A percentile compares a stretch with the other conserved stretches of the same genome.
Conservation (phyloP, 768 basidiomycete species). For the Pulveroboletus frians region DNA sequence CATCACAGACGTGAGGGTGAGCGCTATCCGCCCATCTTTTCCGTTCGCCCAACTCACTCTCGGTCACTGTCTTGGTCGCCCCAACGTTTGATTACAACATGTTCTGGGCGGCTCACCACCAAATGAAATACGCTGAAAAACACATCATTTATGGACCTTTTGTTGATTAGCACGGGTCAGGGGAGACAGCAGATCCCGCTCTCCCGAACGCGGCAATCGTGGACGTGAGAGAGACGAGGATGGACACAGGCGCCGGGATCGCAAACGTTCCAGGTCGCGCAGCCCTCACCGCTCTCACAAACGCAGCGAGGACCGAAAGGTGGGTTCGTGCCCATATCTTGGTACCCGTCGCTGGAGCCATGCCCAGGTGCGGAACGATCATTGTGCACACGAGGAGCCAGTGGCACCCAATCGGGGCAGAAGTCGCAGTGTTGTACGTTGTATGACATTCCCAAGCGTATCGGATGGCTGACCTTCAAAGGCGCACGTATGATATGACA, state of each 20-base stretch:
- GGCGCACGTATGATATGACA: constrained; percentile 17
- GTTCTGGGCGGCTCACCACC: constrained; percentile 14
- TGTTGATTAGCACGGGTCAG: constrained; percentile 15
- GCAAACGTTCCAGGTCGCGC: constrained; percentile 22
- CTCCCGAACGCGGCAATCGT: constrained; percentile 13
- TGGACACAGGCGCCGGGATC: constrained; percentile 3
- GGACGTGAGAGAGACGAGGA: constrained; percentile 10
- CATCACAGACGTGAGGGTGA: constrained; percentile 22
- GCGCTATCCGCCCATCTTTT: constrained; percentile 2
- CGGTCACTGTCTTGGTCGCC: constrained; percentile 23
- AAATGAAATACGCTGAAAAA: not conserved
- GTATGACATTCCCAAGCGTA: not conserved
- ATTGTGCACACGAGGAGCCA: constrained; percentile 1
- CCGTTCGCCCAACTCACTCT: constrained; percentile 19
- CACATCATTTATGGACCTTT: not conserved
- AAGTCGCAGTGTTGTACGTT: constrained; percentile 30
- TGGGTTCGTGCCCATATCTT: not conserved
- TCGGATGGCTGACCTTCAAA: constrained; percentile 23
- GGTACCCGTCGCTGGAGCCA: not conserved
- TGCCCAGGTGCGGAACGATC: constrained; percentile 9
- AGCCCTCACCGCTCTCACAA: constrained; percentile 12
- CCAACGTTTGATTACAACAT: constrained; percentile 6
- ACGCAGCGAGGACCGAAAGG: constrained; percentile 5
- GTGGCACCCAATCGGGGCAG: constrained; percentile 6
- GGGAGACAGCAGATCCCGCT: constrained; percentile 22